These are phyloP conservation scores for Coniosporium apollinis DNA, from an alignment of 495 filamentous ascomycete genomes.

Conservation along the genomic window DNA sequence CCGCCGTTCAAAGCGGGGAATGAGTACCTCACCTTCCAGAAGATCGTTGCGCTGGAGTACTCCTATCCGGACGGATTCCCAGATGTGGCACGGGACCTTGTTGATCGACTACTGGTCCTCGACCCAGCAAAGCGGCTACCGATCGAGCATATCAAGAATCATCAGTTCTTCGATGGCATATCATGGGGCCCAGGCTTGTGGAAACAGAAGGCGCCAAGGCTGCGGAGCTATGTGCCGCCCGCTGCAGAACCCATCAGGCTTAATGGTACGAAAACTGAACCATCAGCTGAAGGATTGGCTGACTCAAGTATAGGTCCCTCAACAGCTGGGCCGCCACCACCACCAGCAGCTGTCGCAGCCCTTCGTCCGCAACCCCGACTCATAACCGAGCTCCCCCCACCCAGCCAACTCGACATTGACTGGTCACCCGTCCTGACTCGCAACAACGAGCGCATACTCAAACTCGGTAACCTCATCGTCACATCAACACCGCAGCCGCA, in stretches of 20 bases:
- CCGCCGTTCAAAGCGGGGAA: constrained; percentile 97
- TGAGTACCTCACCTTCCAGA: constrained; percentile 96
- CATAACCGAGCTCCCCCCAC: constrained; percentile 89
- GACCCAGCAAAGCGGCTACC: constrained; percentile 78
- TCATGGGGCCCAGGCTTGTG: constrained; percentile 73
- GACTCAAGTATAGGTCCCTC: constrained; percentile 29
- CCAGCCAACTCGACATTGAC: constrained; percentile 93
- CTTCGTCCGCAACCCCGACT: constrained; percentile 53
- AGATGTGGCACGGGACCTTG: constrained; percentile 69
- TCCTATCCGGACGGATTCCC: constrained; percentile 89
- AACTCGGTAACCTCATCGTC: constrained; percentile 79
- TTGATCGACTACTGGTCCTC: constrained; percentile 80
- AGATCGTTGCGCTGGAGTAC: constrained; percentile 88
- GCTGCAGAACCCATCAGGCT: constrained; percentile 69
- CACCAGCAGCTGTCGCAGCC: background rate
- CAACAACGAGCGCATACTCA: constrained; percentile 84
- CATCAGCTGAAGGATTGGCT: too few relatives aligned
- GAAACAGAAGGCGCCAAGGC: constrained; percentile 76
- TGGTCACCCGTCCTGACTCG: constrained; percentile 93
- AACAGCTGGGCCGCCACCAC: constrained; percentile 23
- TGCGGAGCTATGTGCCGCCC: constrained; percentile 75
- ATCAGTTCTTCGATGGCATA: constrained; percentile 90
- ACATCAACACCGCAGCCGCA: constrained; percentile 52
- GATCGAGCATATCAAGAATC: constrained; percentile 93
- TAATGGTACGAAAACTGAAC: constrained; percentile 33